These are phyloP conservation scores for Solanum chacoense DNA, from an alignment of 305 asterid genomes.

Conservation along the genomic window DNA sequence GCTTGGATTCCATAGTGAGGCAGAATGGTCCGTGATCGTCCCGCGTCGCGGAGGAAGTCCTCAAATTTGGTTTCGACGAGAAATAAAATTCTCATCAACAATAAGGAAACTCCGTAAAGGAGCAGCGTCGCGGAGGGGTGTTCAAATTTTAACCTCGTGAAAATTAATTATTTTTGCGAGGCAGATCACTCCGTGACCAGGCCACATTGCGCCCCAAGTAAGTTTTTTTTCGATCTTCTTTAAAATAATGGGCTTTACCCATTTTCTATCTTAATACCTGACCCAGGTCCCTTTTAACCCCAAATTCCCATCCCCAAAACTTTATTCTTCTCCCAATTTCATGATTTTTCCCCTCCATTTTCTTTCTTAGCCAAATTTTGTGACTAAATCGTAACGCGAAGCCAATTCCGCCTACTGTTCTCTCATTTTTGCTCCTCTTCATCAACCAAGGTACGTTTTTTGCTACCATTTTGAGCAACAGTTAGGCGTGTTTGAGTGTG, in stretches of 20 bases:
- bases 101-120: not conserved
- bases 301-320: too few species aligned
- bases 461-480: not conserved
- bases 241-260: too few species aligned
- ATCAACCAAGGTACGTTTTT: not conserved
- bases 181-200: not conserved
- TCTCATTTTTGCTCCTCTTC: not conserved
- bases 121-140: accelerated
- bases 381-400: not conserved
- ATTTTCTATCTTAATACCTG: too few species aligned
- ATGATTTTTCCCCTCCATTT: too few species aligned
- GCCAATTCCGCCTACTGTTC: not conserved
- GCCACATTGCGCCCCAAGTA: not conserved
- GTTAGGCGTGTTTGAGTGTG: not conserved
- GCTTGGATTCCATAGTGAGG: not conserved
- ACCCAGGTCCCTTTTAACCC: too few species aligned
- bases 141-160: not conserved
- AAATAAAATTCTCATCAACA: not conserved
- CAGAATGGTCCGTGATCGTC: not conserved
- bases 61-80: not conserved
- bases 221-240: too few species aligned
- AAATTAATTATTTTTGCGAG: not conserved
- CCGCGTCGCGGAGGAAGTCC: not conserved
- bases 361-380: not conserved
- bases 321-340: too few species aligned